phyloP scores from a whole-genome alignment of 1,284 basidiomycete genomes.

The Tilletia walkeri region DNA sequence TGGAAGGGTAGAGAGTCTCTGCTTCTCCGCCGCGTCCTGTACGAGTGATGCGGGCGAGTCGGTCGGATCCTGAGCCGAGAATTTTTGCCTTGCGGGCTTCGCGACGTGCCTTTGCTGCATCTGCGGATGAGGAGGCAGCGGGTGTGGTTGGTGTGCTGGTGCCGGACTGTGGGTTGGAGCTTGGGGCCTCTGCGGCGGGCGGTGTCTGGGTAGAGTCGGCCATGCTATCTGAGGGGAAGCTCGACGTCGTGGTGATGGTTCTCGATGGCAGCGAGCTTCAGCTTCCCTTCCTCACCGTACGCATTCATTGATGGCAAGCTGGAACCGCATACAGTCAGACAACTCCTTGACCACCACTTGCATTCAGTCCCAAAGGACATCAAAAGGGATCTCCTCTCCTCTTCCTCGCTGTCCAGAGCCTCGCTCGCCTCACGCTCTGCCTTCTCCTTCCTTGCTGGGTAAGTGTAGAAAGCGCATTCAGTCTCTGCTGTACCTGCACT shows the following conservation, averaged over 20 bases:
- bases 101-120: constrained; percentile 44
- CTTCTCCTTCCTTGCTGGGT: no score
- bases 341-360: no score
- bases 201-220: background rate
- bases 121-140: constrained; percentile 33
- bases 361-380: no score
- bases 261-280: background rate
- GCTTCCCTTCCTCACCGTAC: no score
- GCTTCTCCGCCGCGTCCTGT: constrained; percentile 50
- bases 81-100: constrained; percentile 53
- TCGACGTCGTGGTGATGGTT: background rate
- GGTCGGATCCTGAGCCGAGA: constrained; percentile 48
- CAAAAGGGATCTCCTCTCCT: no score
- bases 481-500: no score
- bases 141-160: background rate
- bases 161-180: no score
- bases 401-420: no score
- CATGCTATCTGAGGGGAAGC: background rate
- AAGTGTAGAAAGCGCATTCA: no score
- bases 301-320: no score
- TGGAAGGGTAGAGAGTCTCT: constrained; percentile 36
- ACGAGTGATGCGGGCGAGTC: constrained; percentile 52
- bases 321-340: no score
- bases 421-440: no score
- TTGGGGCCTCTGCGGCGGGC: background rate